These are phyloP conservation scores for Fusarium clavum DNA, from an alignment of 2,329 filamentous ascomycete species.

Conservation along the genomic window DNA sequence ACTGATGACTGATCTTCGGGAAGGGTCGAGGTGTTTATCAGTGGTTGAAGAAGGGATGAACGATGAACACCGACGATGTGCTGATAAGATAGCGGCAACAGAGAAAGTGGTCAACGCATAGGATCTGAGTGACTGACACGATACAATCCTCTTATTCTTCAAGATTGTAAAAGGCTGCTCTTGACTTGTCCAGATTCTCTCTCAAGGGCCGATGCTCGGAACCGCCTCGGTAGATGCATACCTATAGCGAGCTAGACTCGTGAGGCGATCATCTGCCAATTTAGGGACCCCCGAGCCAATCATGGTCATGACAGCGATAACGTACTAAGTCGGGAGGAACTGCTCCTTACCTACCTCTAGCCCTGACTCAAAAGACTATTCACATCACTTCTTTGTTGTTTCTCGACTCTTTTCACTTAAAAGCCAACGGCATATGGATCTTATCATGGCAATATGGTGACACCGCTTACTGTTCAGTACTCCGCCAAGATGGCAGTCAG, in stretches of 20 bases:
- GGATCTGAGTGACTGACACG: neutral
- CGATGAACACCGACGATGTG: neutral
- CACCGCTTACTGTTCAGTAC: neutral
- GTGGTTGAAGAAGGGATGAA: neutral
- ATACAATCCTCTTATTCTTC: neutral
- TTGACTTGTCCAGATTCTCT: conserved; percentile 39
- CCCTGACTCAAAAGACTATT: neutral
- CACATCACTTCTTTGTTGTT: neutral
- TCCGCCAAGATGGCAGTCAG: neutral
- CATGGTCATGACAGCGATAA: conserved; percentile 12
- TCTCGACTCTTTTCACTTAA: neutral
- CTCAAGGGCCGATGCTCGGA: conserved; percentile 25
- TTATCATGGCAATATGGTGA: neutral
- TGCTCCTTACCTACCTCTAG: neutral
- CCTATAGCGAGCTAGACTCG: conserved; percentile 19
- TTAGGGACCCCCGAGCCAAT: conserved; percentile 36
- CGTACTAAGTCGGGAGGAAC: conserved; percentile 1
- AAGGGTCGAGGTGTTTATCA: neutral
- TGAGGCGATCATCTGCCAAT: conserved; percentile 46
- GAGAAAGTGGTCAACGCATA: neutral
- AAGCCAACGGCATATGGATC: neutral
- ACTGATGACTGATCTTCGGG: neutral
- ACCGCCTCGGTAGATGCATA: conserved; percentile 42
- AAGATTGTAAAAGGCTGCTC: neutral
- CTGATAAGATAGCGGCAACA: neutral